Base-by-base conservation (phyloP, 2,329 filamentous ascomycete genomes). In the Elsinoe fawcettii region DNA sequence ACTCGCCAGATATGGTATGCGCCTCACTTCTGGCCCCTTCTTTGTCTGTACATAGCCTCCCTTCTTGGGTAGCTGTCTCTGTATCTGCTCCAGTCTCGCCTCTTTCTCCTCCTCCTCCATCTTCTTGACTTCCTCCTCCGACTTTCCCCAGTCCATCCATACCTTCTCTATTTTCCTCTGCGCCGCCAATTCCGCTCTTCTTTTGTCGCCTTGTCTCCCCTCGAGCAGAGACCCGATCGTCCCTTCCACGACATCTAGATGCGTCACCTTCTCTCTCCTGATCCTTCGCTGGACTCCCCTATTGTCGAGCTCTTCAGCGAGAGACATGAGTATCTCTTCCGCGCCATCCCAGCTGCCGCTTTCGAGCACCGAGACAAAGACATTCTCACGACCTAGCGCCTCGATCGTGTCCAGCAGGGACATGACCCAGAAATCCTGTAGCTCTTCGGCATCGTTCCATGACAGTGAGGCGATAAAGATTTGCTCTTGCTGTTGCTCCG, bases 381-480 rank as follows among this genome's bases (percentile, higher is more conserved):
- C 80, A 65, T 88, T 87, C 2, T 81, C 74, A 0, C 77, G 70
- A 0, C 85, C 85, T 3, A 88, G 71, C 5, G 74, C 71, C 46
- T 77, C 71, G 4, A 80, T 76, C 18, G 89, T 71, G 1, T 78
- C 72, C 5, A 85, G 59, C 2, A 89, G 72, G 0, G 82, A 82
- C 5, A 75, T 69, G 60, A 77, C 83, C 85, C 86, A 89, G 63
- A 84, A 77, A 4, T 73, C 73, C 6, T 79, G 76, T 1, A 89
- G 74, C 22, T 87, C 73, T 1, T 68, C 66, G 59, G 80, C 85
- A 61, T 81, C 81, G 64, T 86, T 88, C 77, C 84, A 87, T 65
- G 87, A 84, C 66, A 85, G 81, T 60, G 80, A 81, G 3, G 84
- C 81, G 60, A 90, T 86, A 71, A 82, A 89, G 60, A 89, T 78